Evolutionary conservation across 2,329 filamentous ascomycete genomes (phyloP).

Genomic region (Monosporascus sp.): DNA sequence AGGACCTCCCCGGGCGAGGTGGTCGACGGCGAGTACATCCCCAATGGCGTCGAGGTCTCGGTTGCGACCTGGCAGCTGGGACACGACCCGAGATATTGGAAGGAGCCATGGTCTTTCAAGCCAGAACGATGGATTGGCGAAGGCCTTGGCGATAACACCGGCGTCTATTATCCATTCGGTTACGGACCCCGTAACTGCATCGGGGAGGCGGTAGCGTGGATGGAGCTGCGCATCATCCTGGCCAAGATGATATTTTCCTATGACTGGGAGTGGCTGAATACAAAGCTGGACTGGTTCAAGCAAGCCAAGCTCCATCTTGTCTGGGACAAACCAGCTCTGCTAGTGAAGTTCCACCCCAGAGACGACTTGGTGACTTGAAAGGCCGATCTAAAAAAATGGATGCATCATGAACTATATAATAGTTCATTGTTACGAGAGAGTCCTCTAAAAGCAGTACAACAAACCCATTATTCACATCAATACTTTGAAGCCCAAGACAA

Average conservation of each 20-base stretch:
- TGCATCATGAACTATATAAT: no score
- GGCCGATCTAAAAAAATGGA: no score
- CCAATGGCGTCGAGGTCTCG: conserved; percentile 16
- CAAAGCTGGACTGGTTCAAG: conserved; percentile 17
- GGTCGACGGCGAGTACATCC: conserved; percentile 20
- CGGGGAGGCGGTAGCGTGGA: conserved; percentile 20
- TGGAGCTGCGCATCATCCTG: conserved; percentile 23
- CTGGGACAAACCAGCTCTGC: conserved; percentile 21
- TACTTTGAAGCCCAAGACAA: no score
- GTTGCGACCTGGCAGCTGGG: conserved; percentile 17
- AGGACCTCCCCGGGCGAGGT: conserved; percentile 19
- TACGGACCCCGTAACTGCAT: conserved; percentile 19
- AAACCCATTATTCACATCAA: no score
- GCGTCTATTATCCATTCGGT: conserved; percentile 17
- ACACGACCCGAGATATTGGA: conserved; percentile 17
- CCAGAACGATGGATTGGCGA: conserved; percentile 21
- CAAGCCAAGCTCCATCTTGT: conserved; percentile 18
- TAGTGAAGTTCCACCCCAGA: conserved; percentile 15
- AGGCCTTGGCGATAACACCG: background rate
- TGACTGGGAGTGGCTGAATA: conserved; percentile 11
- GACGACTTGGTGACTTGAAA: background rate
- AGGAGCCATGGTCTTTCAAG: conserved; percentile 16
- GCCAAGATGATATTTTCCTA: conserved; percentile 21
- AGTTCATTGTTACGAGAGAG: no score
- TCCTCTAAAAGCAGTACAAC: no score